Evolutionary conservation across 495 filamentous ascomycete genomes (phyloP).

Genomic region (Aspergillus hancockii): DNA sequence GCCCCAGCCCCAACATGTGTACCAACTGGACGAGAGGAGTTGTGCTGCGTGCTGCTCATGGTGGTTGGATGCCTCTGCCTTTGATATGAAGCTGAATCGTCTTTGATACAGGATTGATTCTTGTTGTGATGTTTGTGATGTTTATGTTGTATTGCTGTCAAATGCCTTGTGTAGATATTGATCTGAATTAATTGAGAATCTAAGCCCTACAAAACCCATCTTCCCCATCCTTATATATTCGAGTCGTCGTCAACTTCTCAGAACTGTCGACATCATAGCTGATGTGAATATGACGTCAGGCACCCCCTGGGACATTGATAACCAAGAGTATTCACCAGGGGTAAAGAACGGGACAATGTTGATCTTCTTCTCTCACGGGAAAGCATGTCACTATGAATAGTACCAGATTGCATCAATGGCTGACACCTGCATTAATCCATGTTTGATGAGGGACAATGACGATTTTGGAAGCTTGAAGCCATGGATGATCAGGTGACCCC

Average conservation of each 20-base stretch:
- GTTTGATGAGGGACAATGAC: not conserved
- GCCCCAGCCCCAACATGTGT: slow-evolving; percentile 16
- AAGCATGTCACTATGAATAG: not conserved
- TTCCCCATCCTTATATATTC: not conserved
- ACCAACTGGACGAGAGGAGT: slow-evolving; percentile 9
- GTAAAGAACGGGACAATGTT: not conserved
- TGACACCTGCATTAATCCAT: not conserved
- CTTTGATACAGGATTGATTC: not conserved
- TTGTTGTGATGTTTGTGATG: too few relatives aligned
- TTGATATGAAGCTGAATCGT: not conserved
- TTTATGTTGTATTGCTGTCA: not conserved
- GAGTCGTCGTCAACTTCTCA: not conserved
- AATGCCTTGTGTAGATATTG: too few relatives aligned
- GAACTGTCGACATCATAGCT: not conserved
- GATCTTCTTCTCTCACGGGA: not conserved
- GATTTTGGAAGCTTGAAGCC: not conserved
- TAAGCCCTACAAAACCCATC: not conserved
- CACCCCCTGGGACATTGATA: not conserved
- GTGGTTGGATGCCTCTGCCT: not conserved
- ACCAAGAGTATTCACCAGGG: not conserved
- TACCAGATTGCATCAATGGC: not conserved
- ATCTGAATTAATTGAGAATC: not conserved
- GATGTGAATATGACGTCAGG: slow-evolving; percentile 1
- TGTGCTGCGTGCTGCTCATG: slow-evolving; percentile 16
- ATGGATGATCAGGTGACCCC: not conserved